Evolutionary conservation across 345 rosid species (phyloP), one percentile per base, ranked within the genome.

Genomic region (Alliaria petiolata): DNA sequence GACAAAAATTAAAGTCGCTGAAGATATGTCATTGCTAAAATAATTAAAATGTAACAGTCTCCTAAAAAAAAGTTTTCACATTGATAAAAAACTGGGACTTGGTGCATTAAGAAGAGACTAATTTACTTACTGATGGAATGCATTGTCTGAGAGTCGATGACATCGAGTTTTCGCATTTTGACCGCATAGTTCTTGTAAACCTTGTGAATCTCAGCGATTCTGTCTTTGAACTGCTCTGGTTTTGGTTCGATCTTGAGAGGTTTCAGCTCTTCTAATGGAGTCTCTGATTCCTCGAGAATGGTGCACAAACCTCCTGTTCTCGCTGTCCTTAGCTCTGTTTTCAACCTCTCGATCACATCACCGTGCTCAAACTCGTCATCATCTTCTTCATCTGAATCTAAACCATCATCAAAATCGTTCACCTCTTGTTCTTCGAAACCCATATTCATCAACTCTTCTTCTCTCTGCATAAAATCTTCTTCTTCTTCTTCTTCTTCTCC

Each of bases 281-380:
- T 80, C 74, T 86, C 96, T 3, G 89, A 79, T 61, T 93, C 98
- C 77, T 93, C 98, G 12, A 78, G 68, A 70, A 93, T 90, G 0
- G 96, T 87, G 4, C 97, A 86, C 52, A 93, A 86, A 22, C 97
- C 98, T 5, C 89, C 96, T 0, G 84, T 86, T 70, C 92, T 87
- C 4, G 86, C 90, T n/a, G 28, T 72, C 51, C 63, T 84, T 22
- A 90, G 67, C 25, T 90, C 92, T 83, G 79, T 65, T 78, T 82
- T 86, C 51, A 93, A 78, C 80, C 77, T 86, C 62, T 93, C 89
- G 7, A 87, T 47, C 56, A 87, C 62, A 39, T 88, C 95, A 31
- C 79, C 81, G 0, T 84, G 84, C 64, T 86, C 96, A 56, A 38
- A 69, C 75, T 59, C 64, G 39, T 84, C 85, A 54, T 46, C 62